Evolutionary conservation across 768 basidiomycete species (phyloP).

Genomic region (Collybiopsis confluens): DNA sequence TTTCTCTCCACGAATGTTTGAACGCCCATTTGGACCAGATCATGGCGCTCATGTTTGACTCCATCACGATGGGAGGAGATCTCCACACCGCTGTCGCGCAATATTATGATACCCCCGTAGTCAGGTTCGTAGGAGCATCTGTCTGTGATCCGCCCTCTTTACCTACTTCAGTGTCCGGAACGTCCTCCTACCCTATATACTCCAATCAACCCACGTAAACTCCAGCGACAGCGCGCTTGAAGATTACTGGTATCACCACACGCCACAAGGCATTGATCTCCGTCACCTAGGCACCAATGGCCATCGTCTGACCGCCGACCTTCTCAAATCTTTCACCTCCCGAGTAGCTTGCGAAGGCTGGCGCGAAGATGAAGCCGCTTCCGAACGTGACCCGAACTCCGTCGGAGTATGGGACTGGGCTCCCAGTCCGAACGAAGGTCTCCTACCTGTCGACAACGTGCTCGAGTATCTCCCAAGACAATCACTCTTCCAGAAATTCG

Average conservation of each 20-base stretch:
- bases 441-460: neutral
- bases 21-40: neutral
- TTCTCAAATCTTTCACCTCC: neutral
- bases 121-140: neutral
- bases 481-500: constrained; percentile 3
- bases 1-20: no score
- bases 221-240: neutral
- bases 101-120: constrained; percentile 2
- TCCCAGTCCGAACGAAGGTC: neutral
- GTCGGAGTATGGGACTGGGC: neutral
- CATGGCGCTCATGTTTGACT: neutral
- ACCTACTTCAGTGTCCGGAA: neutral
- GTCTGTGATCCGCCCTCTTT: neutral
- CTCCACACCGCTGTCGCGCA: constrained; percentile 1
- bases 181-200: constrained; percentile 1
- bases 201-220: neutral
- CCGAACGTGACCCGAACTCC: neutral
- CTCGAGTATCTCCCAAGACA: neutral
- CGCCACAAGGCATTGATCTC: neutral
- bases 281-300: neutral
- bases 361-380: neutral
- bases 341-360: constrained; percentile 2
- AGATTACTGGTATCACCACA: constrained; percentile 3
- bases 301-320: constrained; percentile 1
- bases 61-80: constrained; percentile 1